phyloP scores from a whole-genome alignment of 2,329 filamentous ascomycete species.

The Endocalyx cinctus region DNA sequence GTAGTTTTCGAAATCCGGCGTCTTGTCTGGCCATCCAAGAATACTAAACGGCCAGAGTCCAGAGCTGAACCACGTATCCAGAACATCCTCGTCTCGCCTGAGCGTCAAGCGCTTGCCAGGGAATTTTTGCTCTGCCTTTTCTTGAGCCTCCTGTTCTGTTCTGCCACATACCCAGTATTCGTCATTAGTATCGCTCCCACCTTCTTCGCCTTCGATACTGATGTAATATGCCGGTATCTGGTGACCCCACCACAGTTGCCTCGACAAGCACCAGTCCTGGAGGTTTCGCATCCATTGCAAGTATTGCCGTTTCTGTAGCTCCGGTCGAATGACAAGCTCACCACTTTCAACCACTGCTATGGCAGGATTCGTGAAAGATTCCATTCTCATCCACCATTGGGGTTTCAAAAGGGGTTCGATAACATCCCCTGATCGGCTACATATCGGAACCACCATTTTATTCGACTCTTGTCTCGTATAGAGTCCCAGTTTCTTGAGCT shows the following conservation, averaged over 20 bases:
- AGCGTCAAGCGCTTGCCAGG: constrained; percentile 75
- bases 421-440: constrained; percentile 80
- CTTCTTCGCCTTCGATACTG: constrained; percentile 65
- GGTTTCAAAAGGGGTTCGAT: constrained; percentile 94
- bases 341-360: constrained; percentile 75
- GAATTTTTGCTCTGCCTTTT: constrained; percentile 75
- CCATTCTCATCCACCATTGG: constrained; percentile 97
- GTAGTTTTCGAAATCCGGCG: constrained; percentile 70
- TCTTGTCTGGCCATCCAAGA: constrained; percentile 79
- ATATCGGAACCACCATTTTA: constrained; percentile 13
- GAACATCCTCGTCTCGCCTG: constrained; percentile 79
- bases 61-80: constrained; percentile 95
- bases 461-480: constrained; percentile 16
- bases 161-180: constrained; percentile 78
- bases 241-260: constrained; percentile 96
- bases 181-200: constrained; percentile 46
- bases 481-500: constrained; percentile 10
- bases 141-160: constrained; percentile 70
- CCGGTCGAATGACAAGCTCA: constrained; percentile 77
- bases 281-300: constrained; percentile 79
- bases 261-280: constrained; percentile 89
- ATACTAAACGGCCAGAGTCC: constrained; percentile 95
- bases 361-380: constrained; percentile 58
- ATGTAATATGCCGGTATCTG: constrained; percentile 87
- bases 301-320: constrained; percentile 76